Conservation (phyloP, 2,329 filamentous ascomycete genomes). For the Talaromyces verruculosus region DNA sequence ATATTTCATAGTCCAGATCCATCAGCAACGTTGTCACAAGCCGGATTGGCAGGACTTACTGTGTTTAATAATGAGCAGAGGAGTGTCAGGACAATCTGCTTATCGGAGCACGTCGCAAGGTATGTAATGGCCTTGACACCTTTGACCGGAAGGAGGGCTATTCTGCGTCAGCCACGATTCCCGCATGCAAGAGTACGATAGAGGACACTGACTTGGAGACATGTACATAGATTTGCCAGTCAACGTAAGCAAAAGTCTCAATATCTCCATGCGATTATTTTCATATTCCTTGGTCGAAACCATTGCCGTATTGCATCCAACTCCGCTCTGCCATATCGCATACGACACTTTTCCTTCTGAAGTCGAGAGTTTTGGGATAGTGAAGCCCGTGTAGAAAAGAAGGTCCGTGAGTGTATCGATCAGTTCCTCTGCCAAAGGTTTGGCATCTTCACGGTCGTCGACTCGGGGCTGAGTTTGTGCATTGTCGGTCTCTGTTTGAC, state of each 20-base stretch:
- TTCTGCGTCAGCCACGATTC: not conserved
- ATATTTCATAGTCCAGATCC: slow-evolving; percentile 78
- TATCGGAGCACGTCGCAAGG: slow-evolving; percentile 81
- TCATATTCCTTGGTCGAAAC: slow-evolving; percentile 89
- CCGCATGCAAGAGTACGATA: not conserved
- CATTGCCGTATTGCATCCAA: slow-evolving; percentile 88
- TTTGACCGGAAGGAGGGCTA: slow-evolving; percentile 70
- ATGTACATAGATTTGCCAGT: slow-evolving; percentile 93
- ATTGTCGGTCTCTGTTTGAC: slow-evolving; percentile 55
- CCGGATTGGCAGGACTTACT: slow-evolving; percentile 53
- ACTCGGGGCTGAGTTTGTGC: slow-evolving; percentile 43
- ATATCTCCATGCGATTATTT: slow-evolving; percentile 85
- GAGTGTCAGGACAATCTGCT: slow-evolving; percentile 85
- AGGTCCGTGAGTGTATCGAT: slow-evolving; percentile 87
- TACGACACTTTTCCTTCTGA: slow-evolving; percentile 81
- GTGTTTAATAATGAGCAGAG: slow-evolving; percentile 94
- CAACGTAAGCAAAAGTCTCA: slow-evolving; percentile 80
- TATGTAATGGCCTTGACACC: slow-evolving; percentile 85
- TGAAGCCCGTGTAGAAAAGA: slow-evolving; percentile 88
- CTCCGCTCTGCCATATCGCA: slow-evolving; percentile 96
- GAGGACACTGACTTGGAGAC: slow-evolving; percentile 60
- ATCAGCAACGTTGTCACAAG: slow-evolving; percentile 16
- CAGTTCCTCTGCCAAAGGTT: slow-evolving; percentile 86
- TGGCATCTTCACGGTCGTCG: slow-evolving; percentile 74
- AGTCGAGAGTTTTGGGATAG: slow-evolving; percentile 69